Evolutionary conservation across 495 filamentous ascomycete species (phyloP).

Genomic region (Poronia punctata): DNA sequence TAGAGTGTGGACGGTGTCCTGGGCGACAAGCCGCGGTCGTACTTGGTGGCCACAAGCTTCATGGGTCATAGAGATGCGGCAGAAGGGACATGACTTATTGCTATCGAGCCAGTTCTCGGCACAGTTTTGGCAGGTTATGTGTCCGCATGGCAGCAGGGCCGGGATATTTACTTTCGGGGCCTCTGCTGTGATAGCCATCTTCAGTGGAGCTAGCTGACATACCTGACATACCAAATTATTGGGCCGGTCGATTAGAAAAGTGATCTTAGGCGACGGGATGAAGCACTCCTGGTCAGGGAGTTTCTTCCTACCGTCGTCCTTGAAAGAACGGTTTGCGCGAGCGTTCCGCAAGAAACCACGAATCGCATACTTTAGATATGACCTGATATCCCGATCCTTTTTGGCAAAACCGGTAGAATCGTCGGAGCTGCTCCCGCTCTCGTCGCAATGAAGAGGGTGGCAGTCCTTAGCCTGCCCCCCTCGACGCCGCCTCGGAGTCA

Average conservation of each 20-base stretch:
- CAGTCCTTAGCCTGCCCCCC: neutral
- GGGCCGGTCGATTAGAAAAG: slow-evolving; percentile 18
- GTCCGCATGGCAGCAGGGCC: slow-evolving; percentile 17
- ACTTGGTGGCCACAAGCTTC: slow-evolving; percentile 9
- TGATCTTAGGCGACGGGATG: slow-evolving; percentile 15
- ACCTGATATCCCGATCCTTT: neutral
- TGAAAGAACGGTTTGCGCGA: neutral
- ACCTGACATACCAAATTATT: slow-evolving; percentile 15
- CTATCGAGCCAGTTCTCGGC: neutral
- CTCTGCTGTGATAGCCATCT: neutral
- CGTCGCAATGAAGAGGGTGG: neutral
- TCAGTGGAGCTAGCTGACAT: slow-evolving; percentile 6
- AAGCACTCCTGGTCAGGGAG: slow-evolving; percentile 5
- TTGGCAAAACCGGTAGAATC: neutral
- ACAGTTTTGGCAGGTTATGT: slow-evolving; percentile 15
- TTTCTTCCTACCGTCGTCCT: neutral
- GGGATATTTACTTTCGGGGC: neutral
- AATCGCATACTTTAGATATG: slow-evolving; percentile 5
- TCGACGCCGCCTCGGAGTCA: neutral
- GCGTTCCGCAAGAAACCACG: slow-evolving; percentile 2
- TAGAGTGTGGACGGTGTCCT: slow-evolving; percentile 9
- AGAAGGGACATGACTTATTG: slow-evolving; percentile 14
- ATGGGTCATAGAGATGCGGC: slow-evolving; percentile 8
- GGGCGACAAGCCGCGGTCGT: slow-evolving; percentile 3
- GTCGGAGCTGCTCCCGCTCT: neutral